Evolutionary conservation across 2,329 filamentous ascomycete species (phyloP).

Genomic region (Sporothrix phasma): DNA sequence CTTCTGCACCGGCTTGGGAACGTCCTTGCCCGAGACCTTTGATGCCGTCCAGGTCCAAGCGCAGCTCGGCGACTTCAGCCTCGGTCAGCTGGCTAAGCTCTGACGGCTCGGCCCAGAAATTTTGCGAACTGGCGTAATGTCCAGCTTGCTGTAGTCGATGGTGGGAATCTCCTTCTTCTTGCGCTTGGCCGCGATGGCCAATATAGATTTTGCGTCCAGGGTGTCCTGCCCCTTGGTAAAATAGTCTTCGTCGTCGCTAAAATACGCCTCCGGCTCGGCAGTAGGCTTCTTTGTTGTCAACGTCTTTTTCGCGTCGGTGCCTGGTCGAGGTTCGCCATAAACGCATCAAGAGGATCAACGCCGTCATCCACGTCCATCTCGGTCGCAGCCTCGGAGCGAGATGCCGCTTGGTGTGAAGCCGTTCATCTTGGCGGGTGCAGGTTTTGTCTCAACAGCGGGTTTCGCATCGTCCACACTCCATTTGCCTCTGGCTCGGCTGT

Average conservation of each 20-base stretch:
- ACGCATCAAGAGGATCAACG: constrained; percentile 88
- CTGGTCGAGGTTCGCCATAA: constrained; percentile 63
- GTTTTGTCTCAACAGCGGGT: neutral
- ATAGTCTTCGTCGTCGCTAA: constrained; percentile 76
- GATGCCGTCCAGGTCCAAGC: constrained; percentile 86
- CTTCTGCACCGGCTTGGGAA: constrained; percentile 88
- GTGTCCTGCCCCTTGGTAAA: constrained; percentile 41
- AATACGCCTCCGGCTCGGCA: constrained; percentile 68
- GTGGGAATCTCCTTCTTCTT: constrained; percentile 95
- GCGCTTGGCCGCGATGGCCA: constrained; percentile 50
- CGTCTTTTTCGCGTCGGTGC: constrained; percentile 36
- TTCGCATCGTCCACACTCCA: constrained; percentile 43
- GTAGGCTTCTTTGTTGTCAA: constrained; percentile 42
- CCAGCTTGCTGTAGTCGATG: constrained; percentile 76
- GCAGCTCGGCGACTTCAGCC: constrained; percentile 69
- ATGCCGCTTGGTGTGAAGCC: neutral
- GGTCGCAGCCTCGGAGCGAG: constrained; percentile 39
- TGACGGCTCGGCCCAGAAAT: constrained; percentile 86
- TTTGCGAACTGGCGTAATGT: constrained; percentile 82
- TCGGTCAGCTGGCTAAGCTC: constrained; percentile 77
- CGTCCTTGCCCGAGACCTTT: constrained; percentile 80
- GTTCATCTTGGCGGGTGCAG: neutral
- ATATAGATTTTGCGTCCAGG: constrained; percentile 37
- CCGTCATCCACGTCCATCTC: constrained; percentile 57
- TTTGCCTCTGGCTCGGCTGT: constrained; percentile 31